Percentiles rank a stretch among this genome's conserved stretches.
These are phyloP conservation scores for Daldinia decipiens DNA, from an alignment of 495 filamentous ascomycete species.

Conservation along the genomic window DNA sequence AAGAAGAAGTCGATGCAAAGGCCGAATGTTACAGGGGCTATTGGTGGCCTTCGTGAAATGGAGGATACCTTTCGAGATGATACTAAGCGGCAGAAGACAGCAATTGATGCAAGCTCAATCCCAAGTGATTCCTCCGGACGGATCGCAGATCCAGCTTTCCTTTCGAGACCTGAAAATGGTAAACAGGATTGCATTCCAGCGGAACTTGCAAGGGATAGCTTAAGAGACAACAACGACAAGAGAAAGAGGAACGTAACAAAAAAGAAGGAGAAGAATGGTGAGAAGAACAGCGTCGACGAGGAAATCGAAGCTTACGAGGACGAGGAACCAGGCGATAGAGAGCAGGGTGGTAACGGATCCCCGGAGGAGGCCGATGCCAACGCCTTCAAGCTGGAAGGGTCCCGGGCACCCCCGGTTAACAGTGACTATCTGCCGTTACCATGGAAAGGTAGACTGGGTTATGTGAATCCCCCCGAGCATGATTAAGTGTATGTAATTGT, in stretches of 20 bases:
- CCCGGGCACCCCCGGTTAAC: constrained; percentile 79
- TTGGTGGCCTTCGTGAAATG: constrained; percentile 46
- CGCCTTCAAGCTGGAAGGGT: constrained; percentile 57
- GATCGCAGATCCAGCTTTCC: constrained; percentile 15
- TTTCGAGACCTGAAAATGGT: constrained; percentile 21
- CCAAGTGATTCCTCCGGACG: not conserved
- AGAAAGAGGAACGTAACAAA: not conserved
- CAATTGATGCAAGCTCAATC: constrained; percentile 40
- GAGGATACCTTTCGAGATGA: constrained; percentile 41
- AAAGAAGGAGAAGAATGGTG: constrained; percentile 23
- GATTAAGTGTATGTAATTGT: constrained; percentile 8
- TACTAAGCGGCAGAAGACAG: constrained; percentile 43
- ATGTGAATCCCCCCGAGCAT: constrained; percentile 66
- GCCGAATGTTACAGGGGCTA: constrained; percentile 7
- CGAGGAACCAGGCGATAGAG: constrained; percentile 48
- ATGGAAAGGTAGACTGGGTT: constrained; percentile 92
- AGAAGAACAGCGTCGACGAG: not conserved
- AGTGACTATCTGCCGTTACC: constrained; percentile 88
- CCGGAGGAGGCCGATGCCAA: constrained; percentile 48
- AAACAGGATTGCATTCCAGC: constrained; percentile 13
- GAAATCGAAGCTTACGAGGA: constrained; percentile 41
- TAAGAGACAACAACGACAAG: not conserved
- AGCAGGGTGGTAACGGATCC: constrained; percentile 11
- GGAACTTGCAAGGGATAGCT: not conserved
- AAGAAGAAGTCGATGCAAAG: constrained; percentile 15